Evolutionary conservation across 805 yeast species (phyloP), one percentile per base, ranked within the genome.

Genomic region (Metschnikowia matae): DNA sequence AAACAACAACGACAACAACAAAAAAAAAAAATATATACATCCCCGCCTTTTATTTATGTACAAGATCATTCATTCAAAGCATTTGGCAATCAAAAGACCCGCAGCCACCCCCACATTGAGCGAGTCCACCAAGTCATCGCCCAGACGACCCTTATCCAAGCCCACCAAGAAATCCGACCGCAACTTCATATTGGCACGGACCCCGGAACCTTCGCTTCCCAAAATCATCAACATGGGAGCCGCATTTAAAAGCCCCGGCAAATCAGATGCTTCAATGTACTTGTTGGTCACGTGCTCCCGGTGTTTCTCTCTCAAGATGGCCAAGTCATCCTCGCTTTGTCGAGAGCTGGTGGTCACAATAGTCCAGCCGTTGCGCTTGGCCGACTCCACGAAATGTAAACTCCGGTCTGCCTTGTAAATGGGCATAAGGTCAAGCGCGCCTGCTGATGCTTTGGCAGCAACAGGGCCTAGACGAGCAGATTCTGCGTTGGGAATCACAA

Each of bases 71-170:
- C 38, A 35, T 13, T 51, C 56, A 17, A 57, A 42, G 29, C 54
- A 52, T 48, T 54, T 54, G 17, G 53, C 60, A 6, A 89, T 68
- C 44, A 90, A 62, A 29, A 90, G 61, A 1, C 91, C 94, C 1
- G 91, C 79, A 1, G 97, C 97, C 7, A 90, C 96, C 62, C 94
- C 87, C 32, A 89, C 97, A 62, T 90, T 90, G 61, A 90, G 70
- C 31, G 96, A 87, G 62, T 89, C 96, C 36, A 90, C 83, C 5
- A 65, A 55, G 46, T 64, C 67, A 15, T 61, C 65, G 3, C 59
- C 63, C 14, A 49, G 54, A 32, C 73, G 54, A 6, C 69, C 66
- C 40, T 69, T 65, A 13, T 64, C 68, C 43, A 80, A 61, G 1
- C 73, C 71, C 14, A 78, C 79, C 45, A 78, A 63, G 53, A 60